These are phyloP conservation scores for Mucor lusitanicus DNA, from an alignment of 371 early-diverging fungal species.

Conservation along the genomic window DNA sequence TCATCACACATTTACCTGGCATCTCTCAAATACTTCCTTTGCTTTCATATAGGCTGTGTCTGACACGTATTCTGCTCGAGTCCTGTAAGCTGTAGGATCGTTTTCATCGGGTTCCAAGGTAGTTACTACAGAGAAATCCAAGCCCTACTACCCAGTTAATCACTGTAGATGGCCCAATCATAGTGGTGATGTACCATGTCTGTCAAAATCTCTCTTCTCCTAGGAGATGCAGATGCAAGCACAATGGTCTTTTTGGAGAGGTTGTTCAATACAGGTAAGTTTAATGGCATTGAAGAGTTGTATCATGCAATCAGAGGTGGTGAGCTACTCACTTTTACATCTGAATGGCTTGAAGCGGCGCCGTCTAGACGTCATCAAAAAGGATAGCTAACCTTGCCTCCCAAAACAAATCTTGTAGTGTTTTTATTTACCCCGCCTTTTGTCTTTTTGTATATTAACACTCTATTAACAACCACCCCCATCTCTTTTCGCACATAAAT, in stretches of 20 bases:
- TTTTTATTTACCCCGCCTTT: conserved; percentile 5
- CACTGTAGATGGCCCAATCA: too few relatives aligned
- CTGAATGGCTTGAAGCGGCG: background rate
- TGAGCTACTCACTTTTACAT: background rate
- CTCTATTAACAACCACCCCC: conserved; percentile 9
- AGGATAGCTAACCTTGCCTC: background rate
- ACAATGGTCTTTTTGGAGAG: conserved; percentile 58
- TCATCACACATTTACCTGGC: conserved; percentile 22
- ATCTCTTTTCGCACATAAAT: conserved; percentile 6
- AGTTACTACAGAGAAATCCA: conserved; percentile 63
- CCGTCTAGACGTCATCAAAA: conserved; percentile 13
- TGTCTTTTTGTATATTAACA: conserved; percentile 3
- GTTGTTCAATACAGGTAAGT: conserved; percentile 22
- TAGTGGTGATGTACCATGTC: conserved; percentile 44
- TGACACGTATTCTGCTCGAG: conserved; percentile 32
- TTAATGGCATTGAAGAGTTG: conserved; percentile 10
- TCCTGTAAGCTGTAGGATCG: conserved; percentile 29
- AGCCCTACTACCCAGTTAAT: conserved; percentile 37
- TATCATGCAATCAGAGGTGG: background rate
- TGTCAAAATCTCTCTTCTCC: conserved; percentile 76
- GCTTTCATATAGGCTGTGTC: conserved; percentile 47
- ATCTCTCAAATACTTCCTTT: conserved; percentile 38
- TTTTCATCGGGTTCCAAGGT: conserved; percentile 41
- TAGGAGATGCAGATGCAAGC: conserved; percentile 82
- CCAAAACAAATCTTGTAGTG: background rate